Base-by-base conservation (phyloP, 306 rosid genomes). In the Lathyrus tuberosus region DNA sequence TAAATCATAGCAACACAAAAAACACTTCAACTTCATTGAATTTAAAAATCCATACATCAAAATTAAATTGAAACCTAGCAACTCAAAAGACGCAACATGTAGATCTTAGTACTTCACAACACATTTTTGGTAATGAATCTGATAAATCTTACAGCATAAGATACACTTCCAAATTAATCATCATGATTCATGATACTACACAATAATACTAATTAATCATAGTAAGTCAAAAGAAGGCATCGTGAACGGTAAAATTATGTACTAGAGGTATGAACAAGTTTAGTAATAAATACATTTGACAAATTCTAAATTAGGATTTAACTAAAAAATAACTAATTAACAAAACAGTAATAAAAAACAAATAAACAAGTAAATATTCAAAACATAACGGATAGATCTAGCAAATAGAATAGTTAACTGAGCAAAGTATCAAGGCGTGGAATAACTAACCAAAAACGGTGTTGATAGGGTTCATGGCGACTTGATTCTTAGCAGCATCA, bases 401-500 rank as follows among this genome's bases (percentile, higher is more conserved):
- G 5, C 0, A 71, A 46, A 46, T 6, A 15, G n/a, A 44, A 6
- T 10, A 26, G 0, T 3, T 3, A 38, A 0, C 1, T 12, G 9
- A 42, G 14, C 1, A 4, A 43, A 46, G 16, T 2, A n/a, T 30
- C 3, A 56, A 3, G 22, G 8, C 0, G 1, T 4, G 65, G 42
- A 18, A 68, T 75, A 78, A 74, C 87, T 77, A 31, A 84, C 92
- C 92, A 30, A 87, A 87, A 9, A 87, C 92, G n/a, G 92, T 87
- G 92, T 87, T 87, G 26, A 76, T 84, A n/a, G 92, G 92, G 76
- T 87, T 87, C 92, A 87, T 87, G 62, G 92, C 92, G 6, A 87
- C 92, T 67, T 87, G 92, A 48, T 87, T 87, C 87, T 87, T 87
- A 1, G 92, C 92, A 0, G 92, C 91, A 48, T 87, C 89, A 38